Evolutionary conservation across 495 filamentous ascomycete species (phyloP).

Genomic region (Xylaria curta): DNA sequence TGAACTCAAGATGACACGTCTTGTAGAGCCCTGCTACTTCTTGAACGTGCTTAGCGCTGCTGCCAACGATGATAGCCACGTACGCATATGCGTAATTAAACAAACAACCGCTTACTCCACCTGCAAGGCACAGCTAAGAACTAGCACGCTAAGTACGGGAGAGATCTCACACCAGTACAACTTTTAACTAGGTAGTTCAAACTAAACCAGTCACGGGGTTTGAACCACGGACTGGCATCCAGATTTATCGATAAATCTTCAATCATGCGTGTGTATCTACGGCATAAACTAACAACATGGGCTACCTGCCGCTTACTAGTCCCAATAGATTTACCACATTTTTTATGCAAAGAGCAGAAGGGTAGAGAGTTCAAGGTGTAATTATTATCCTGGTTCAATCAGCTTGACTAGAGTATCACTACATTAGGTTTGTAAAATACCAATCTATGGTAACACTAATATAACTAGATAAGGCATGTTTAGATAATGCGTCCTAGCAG

Average conservation of each 20-base stretch:
- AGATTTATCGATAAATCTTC: not conserved
- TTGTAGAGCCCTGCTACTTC: too few species aligned
- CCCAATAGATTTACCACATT: not conserved
- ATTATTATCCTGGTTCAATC: not conserved
- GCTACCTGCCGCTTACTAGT: not conserved
- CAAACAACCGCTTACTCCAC: too few species aligned
- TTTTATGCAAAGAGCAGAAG: not conserved
- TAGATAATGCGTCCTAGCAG: not conserved
- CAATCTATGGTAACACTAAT: not conserved
- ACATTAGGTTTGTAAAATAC: not conserved
- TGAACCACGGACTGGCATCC: not conserved
- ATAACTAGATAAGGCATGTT: not conserved
- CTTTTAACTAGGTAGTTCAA: too few species aligned
- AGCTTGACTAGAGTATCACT: not conserved
- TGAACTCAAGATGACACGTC: too few species aligned
- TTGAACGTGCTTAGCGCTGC: too few species aligned
- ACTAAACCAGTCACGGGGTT: too few species aligned
- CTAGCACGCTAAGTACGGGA: too few species aligned
- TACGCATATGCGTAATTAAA: too few species aligned
- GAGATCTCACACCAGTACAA: too few species aligned
- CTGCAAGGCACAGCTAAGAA: too few species aligned
- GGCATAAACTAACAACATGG: not conserved
- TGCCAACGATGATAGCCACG: too few species aligned
- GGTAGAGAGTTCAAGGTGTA: not conserved
- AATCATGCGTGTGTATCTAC: not conserved